Percentiles rank a stretch among this genome's conserved stretches.
Conservation (phyloP, 257 asterid genomes). For the Henckelia pumila region DNA sequence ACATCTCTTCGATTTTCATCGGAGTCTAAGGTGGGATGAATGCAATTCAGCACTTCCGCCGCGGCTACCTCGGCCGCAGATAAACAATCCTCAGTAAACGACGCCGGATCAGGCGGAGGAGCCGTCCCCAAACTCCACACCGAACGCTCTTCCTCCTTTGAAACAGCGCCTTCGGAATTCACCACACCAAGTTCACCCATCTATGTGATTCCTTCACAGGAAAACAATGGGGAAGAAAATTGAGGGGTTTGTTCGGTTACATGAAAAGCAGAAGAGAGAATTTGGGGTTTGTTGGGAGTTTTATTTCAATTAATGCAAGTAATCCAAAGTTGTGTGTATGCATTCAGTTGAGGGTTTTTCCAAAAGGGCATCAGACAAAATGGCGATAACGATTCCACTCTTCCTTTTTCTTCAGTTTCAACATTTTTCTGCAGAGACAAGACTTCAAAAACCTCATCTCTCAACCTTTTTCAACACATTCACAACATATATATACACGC, state of each 20-base stretch:
- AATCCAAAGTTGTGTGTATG: too few species aligned
- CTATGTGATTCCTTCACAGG: neutral
- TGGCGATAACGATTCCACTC: too few species aligned
- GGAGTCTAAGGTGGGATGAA: constrained; percentile 60
- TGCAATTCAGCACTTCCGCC: constrained; percentile 46
- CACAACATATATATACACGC: too few species aligned
- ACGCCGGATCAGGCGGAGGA: constrained; percentile 41
- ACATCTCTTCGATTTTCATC: constrained; percentile 56
- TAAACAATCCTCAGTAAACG: constrained; percentile 37
- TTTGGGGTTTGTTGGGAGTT: too few species aligned
- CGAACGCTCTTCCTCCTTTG: constrained; percentile 27
- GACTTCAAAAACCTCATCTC: too few species aligned
- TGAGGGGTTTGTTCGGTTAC: neutral
- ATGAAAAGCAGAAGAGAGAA: too few species aligned
- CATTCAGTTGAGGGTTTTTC: too few species aligned
- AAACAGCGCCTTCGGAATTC: constrained; percentile 17
- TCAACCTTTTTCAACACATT: too few species aligned
- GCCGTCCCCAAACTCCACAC: constrained; percentile 14
- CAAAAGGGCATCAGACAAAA: too few species aligned
- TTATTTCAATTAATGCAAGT: too few species aligned
- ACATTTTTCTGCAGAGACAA: too few species aligned
- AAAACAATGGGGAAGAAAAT: constrained; percentile 5
- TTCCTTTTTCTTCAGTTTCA: too few species aligned
- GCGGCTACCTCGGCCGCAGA: constrained; percentile 51
- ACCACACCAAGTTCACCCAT: constrained; percentile 37